Percentiles rank a stretch among this genome's conserved stretches.
These are phyloP conservation scores for Leccinum barrowsii DNA, from an alignment of 768 basidiomycete species.

Conservation along the genomic window DNA sequence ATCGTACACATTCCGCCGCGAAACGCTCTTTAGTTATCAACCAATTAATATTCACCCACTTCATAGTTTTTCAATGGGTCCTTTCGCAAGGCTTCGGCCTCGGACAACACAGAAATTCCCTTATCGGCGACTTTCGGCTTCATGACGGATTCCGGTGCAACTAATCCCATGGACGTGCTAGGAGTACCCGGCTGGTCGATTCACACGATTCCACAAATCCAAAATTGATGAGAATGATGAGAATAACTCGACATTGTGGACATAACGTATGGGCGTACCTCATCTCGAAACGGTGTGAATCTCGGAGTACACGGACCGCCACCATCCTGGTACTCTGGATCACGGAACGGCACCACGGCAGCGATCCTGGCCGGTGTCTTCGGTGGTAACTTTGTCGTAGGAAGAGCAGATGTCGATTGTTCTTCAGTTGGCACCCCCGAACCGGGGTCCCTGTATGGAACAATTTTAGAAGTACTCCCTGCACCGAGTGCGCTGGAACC, in stretches of 20 bases:
- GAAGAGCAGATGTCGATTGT: conserved; percentile 32
- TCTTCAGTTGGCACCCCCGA: conserved; percentile 36
- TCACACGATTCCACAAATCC: neutral
- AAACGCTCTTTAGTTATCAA: conserved; percentile 22
- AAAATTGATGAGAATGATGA: conserved; percentile 5
- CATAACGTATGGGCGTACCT: conserved; percentile 41
- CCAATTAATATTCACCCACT: conserved; percentile 16
- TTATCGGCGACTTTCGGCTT: conserved; percentile 52
- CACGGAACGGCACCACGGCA: conserved; percentile 39
- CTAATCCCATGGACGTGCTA: conserved; percentile 26
- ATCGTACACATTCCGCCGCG: neutral
- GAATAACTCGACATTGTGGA: neutral
- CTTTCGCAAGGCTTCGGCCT: conserved; percentile 74
- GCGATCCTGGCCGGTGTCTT: conserved; percentile 35
- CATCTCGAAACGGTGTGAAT: conserved; percentile 73
- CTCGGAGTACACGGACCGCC: conserved; percentile 46
- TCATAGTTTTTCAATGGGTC: conserved; percentile 80
- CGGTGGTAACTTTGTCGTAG: conserved; percentile 26
- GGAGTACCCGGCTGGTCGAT: conserved; percentile 20
- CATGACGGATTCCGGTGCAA: conserved; percentile 58
- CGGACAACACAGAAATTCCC: conserved; percentile 46
- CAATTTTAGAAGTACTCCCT: conserved; percentile 50
- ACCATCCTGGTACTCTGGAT: conserved; percentile 25
- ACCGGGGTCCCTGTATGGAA: conserved; percentile 61
- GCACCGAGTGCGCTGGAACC: conserved; percentile 19